A percentile compares a stretch with the other conserved stretches of the same genome.
Evolutionary conservation across 75 land plant genomes (phyloP).

Genomic region (Cryptomeria japonica): DNA sequence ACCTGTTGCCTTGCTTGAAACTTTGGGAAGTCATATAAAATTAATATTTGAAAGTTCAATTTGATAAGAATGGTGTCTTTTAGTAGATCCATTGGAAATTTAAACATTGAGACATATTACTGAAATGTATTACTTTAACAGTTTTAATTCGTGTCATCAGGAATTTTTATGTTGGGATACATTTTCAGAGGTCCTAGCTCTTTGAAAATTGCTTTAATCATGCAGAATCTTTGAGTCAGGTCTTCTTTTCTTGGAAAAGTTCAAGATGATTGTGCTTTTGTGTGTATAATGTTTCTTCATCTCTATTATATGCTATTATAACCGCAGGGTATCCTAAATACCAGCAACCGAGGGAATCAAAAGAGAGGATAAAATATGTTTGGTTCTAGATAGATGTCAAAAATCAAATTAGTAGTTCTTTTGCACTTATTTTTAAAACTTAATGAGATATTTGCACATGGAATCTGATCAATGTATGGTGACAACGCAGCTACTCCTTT

Average conservation of each 20-base stretch:
- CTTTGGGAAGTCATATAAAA: not conserved
- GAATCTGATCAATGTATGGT: conserved; percentile 3
- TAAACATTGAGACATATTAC: not conserved
- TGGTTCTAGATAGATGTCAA: not conserved
- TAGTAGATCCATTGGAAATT: not conserved
- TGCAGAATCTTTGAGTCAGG: not conserved
- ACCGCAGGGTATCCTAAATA: not conserved
- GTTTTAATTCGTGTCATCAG: not conserved
- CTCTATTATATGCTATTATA: not conserved
- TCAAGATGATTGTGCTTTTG: not conserved
- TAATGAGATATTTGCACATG: not conserved
- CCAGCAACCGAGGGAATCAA: not conserved
- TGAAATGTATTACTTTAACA: not conserved
- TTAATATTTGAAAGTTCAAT: not conserved
- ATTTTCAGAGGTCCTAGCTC: not conserved
- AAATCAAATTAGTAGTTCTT: not conserved
- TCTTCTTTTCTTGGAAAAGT: not conserved
- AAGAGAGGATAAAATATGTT: not conserved
- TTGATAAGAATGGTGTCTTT: not conserved
- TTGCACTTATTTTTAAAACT: not conserved
- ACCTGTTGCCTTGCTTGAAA: not conserved
- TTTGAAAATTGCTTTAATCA: not conserved
- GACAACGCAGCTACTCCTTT: conserved; percentile 53
- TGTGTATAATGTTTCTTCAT: not conserved
- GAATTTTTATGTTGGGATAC: not conserved